These are phyloP conservation scores for Paxillus rubicundulus DNA, from an alignment of 768 basidiomycete genomes.

Conservation along the genomic window DNA sequence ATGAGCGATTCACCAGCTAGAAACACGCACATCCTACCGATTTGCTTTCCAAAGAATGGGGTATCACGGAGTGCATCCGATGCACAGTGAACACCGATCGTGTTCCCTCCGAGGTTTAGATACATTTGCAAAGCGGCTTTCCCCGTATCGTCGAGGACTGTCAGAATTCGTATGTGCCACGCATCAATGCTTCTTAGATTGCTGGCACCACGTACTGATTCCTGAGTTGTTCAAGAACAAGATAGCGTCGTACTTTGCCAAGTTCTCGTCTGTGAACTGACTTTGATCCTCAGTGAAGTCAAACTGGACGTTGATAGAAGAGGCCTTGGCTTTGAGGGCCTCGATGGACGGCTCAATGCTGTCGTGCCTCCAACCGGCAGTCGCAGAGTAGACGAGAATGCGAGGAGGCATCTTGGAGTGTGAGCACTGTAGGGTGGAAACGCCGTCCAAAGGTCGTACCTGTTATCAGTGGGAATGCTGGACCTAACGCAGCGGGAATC, in stretches of 20 bases:
- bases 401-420: slow-evolving; percentile 25
- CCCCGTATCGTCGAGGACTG: slow-evolving; percentile 57
- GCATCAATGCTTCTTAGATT: not conserved
- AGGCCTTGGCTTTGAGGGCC: slow-evolving; percentile 45
- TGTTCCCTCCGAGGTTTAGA: slow-evolving; percentile 67
- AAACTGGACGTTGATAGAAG: slow-evolving; percentile 51
- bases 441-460: not conserved
- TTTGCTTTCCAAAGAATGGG: slow-evolving; percentile 53
- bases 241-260: slow-evolving; percentile 60
- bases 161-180: not conserved
- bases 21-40: slow-evolving; percentile 40
- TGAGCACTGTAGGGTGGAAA: not conserved
- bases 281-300: slow-evolving; percentile 62
- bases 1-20: slow-evolving; percentile 1
- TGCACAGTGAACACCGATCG: slow-evolving; percentile 66
- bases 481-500: too few species aligned
- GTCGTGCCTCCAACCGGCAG: slow-evolving; percentile 64
- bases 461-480: not conserved
- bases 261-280: slow-evolving; percentile 52
- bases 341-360: slow-evolving; percentile 71
- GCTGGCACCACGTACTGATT: slow-evolving; percentile 47
- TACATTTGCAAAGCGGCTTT: slow-evolving; percentile 63
- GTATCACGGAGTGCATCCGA: slow-evolving; percentile 58
- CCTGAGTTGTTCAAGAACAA: slow-evolving; percentile 70
- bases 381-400: slow-evolving; percentile 62